phyloP scores from a whole-genome alignment of 73 alveolate genomes.

The Paramecium caudatum region DNA sequence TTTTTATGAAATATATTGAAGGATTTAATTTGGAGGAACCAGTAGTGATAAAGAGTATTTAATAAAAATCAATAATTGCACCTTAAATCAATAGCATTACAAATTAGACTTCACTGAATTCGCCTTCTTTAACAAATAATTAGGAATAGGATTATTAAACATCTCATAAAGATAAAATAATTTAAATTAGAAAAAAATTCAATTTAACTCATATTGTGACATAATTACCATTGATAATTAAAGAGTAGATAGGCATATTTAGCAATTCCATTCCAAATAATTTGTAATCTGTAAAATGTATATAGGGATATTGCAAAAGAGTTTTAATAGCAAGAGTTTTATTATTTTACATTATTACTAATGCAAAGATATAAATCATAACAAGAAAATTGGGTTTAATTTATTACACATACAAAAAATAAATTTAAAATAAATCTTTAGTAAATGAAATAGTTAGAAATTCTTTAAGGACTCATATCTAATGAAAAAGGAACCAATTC shows the following conservation, averaged over 20 bases:
- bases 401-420: slow-evolving; percentile 1
- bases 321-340: slow-evolving; percentile 3
- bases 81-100: background rate
- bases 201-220: background rate
- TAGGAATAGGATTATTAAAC: background rate
- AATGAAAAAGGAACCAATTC: background rate
- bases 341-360: background rate
- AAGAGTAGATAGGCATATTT: slow-evolving; percentile 32
- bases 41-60: background rate
- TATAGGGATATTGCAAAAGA: slow-evolving; percentile 17
- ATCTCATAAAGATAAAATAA: slow-evolving; percentile 3
- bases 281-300: background rate
- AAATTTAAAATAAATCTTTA: slow-evolving; percentile 2
- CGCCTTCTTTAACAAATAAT: background rate
- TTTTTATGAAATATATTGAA: slow-evolving; percentile 1
- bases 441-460: background rate
- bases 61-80: background rate
- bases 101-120: background rate
- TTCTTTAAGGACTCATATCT: background rate
- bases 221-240: background rate
- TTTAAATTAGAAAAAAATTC: background rate
- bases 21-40: background rate
- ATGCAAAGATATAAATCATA: background rate
- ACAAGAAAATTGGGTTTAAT: background rate
- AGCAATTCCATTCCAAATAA: slow-evolving; percentile 10